Base-by-base conservation (phyloP, 352 stramenopile genomes). In the Elongisporangium senticosum region DNA sequence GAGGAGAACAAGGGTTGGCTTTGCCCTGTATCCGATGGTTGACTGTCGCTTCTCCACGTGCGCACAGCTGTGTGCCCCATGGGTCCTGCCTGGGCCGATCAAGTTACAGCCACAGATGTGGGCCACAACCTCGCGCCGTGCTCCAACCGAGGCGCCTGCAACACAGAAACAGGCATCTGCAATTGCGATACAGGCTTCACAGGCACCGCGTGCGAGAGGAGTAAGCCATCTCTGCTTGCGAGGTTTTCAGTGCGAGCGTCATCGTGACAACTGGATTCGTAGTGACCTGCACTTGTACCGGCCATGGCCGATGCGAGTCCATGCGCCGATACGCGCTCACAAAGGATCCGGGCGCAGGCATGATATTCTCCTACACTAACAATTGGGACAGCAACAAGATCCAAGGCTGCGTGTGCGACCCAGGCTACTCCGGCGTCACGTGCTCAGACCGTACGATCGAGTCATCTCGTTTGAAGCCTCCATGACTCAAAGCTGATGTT, bases 111-210 rank as follows among this genome's bases (percentile, higher is more conserved):
- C 28, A 69, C 59, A 0, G 84, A 96, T 47, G 50, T 63, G 15
- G 93, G 87, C 19, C 94, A 98, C 75, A 84, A 90, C 57, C 50
- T 77, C 19, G 89, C 78, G 15, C 77, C 93, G 67, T 98, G 94
- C 61, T 96, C 87, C 1, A 98, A 97, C 59, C 72, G 79, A 6
- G 85, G 87, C 47, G 47, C 48, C 4, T 96, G 86, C 58, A 71
- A 92, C 59, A 56, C 63, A 1, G 69, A 79, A 10, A 74, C 77
- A 0, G 87, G 87, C 3, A 40, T 68, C 13, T 96, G 87, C 62
- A 58, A 58, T 3, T 96, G 87, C 21, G 67, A 82, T 48, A 3
- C 68, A 7, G 87, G 87, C 17, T 96, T 93, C 69, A 90, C 76
- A 17, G 86, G 86, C n/a, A 67, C 65, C 4, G 83, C 83, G 14